Base-by-base conservation (phyloP, 1,284 basidiomycete species). In the Sanguinoderma infundibulare region DNA sequence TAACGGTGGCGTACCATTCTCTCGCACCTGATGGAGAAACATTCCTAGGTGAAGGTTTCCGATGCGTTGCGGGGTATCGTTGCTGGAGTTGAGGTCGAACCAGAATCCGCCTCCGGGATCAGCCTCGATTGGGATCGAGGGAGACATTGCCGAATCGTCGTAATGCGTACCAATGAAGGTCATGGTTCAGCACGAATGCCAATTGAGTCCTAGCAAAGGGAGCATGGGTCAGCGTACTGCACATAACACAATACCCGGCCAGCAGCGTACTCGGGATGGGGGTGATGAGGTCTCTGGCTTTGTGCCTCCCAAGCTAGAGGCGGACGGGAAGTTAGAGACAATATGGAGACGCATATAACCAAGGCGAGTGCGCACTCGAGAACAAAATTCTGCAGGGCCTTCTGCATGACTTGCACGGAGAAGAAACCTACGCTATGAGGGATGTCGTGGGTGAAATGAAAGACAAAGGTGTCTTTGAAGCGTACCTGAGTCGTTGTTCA, bases 11-110 rank as follows among this genome's bases (percentile, higher is more conserved):
- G 20, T 14, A 51, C 49, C 49, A 20, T 51, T 51, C 20, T 24
- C 20, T 10, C 49, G 28, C 14, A 32, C 49, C 24, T 51, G 49
- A 12, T 51, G 32, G 5, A 51, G 49, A 32, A 51, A 51, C 49
- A 51, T 51, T 15, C 49, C 49, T 12, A 51, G 32, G 32, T 51
- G 49, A 7, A 51, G 49, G 30, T 51, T 51, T 3, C 49, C 32
- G 9, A 51, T 35, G 12, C 32, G 49, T 51, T 51, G 49, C 22
- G 96, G 94, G 12, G 77, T 70, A 24, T 79, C 65, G 17, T 89
- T 79, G 71, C 86, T 91, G 9, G 94, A 96, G 73, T 98, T 94
- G 26, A 98, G 82, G 75, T 97, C 96, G 79, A 94, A 98, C 94
- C 95, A 98, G 71, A 90, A 88, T 2, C 86, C 85, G 39, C 81